A percentile compares a stretch with the other conserved stretches of the same genome.
phyloP scores from a whole-genome alignment of 768 basidiomycete genomes.

The Fomitopsis pulvina region DNA sequence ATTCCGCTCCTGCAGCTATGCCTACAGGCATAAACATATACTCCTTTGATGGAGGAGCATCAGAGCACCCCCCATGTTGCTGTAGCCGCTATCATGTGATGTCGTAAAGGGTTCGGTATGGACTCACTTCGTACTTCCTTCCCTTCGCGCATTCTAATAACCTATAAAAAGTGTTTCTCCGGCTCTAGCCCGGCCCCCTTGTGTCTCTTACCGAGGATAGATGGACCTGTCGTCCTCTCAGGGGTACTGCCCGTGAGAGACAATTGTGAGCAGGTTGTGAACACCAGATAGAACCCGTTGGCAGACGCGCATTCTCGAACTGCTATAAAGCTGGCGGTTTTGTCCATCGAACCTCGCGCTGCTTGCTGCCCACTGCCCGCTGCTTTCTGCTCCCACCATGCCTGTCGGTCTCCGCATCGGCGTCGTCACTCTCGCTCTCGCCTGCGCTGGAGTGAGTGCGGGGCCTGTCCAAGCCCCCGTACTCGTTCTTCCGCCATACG shows the following conservation, averaged over 20 bases:
- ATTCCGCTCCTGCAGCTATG: not conserved
- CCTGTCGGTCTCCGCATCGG: slow-evolving; percentile 7
- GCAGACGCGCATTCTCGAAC: not conserved
- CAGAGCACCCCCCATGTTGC: not conserved
- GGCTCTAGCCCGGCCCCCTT: not conserved
- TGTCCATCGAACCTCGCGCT: not conserved
- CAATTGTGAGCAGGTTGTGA: too few relatives aligned
- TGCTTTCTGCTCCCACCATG: slow-evolving; percentile 3
- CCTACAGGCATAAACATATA: not conserved
- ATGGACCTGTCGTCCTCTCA: not conserved
- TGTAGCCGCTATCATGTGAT: not conserved
- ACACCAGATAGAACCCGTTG: not conserved
- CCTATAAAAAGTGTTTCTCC: not conserved
- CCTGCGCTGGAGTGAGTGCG: slow-evolving; percentile 19
- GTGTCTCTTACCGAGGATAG: not conserved
- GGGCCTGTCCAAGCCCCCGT: slow-evolving; percentile 39
- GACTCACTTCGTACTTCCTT: not conserved
- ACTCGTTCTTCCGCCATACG: slow-evolving; percentile 36
- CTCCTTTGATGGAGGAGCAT: not conserved
- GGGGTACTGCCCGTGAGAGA: not conserved
- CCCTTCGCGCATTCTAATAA: not conserved
- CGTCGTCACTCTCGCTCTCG: slow-evolving; percentile 9
- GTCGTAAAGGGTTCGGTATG: not conserved
- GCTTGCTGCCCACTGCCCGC: not conserved
- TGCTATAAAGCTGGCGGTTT: not conserved